Conservation (phyloP, 495 filamentous ascomycete genomes). For the Aspergillus biplanus region DNA sequence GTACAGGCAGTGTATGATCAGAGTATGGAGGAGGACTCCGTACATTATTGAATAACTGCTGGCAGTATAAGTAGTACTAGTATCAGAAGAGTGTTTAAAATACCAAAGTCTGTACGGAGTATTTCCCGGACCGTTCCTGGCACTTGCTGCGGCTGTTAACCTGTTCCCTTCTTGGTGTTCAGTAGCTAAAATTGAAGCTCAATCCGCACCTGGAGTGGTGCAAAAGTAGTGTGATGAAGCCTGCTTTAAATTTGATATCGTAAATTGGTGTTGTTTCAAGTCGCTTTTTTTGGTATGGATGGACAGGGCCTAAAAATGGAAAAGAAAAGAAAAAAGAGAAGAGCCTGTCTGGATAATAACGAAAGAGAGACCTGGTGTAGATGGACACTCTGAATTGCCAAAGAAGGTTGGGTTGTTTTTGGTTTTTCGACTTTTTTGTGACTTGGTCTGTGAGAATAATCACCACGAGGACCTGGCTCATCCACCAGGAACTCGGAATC, state of each 20-base stretch:
- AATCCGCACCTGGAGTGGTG: not conserved
- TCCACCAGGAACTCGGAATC: no score
- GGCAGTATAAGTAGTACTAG: no score
- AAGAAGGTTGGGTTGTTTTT: no score
- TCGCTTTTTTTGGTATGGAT: conserved; percentile 3
- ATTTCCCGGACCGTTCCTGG: conserved; percentile 2
- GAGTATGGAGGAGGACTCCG: no score
- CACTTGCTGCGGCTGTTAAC: not conserved
- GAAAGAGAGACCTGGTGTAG: no score
- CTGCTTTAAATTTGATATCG: not conserved
- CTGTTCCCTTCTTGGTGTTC: not conserved
- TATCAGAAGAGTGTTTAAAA: no score
- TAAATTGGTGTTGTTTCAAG: conserved; percentile 1
- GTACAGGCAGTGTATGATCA: not conserved
- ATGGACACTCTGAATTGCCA: no score
- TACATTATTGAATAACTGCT: no score
- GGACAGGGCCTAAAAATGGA: not conserved
- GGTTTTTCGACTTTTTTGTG: no score
- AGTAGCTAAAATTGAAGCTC: conserved; percentile 1
- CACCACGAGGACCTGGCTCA: no score
- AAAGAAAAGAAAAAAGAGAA: not conserved
- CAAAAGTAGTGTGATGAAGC: not conserved
- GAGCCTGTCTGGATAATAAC: not conserved
- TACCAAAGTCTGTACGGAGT: not conserved
- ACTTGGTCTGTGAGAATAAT: no score